Conservation (phyloP, 2,329 filamentous ascomycete species). For the Camillea tinctor region DNA sequence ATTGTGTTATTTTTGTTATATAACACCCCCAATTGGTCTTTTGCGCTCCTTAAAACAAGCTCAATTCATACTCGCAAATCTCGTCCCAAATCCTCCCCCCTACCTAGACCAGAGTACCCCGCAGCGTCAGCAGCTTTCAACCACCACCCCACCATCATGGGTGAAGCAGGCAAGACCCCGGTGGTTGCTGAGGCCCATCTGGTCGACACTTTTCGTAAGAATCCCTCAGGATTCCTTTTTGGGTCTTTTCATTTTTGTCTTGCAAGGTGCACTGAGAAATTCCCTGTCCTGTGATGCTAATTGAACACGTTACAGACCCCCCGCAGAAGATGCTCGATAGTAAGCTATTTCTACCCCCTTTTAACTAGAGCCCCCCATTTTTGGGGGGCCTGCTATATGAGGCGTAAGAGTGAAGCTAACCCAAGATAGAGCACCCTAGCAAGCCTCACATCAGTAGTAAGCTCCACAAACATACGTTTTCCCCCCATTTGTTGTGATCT, state of each 20-base stretch:
- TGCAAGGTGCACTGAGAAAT: neutral
- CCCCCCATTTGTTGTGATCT: neutral
- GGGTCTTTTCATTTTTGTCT: neutral
- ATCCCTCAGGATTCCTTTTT: neutral
- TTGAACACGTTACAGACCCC: slow-evolving; percentile 46
- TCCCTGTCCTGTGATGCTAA: slow-evolving; percentile 20
- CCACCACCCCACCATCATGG: slow-evolving; percentile 39
- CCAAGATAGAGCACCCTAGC: slow-evolving; percentile 60
- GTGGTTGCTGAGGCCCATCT: slow-evolving; percentile 74
- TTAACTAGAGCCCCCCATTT: neutral
- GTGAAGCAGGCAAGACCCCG: slow-evolving; percentile 47
- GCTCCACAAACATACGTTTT: slow-evolving; percentile 28
- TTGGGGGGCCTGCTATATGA: neutral
- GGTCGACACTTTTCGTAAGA: slow-evolving; percentile 71
- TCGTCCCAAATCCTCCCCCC: slow-evolving; percentile 1
- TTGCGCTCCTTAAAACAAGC: neutral
- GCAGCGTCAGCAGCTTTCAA: slow-evolving; percentile 9
- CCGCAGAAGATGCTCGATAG: slow-evolving; percentile 66
- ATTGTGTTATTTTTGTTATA: neutral
- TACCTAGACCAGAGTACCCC: slow-evolving; percentile 8
- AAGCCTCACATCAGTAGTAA: slow-evolving; percentile 66
- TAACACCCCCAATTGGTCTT: neutral
- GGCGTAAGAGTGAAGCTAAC: slow-evolving; percentile 22
- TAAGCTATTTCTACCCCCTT: slow-evolving; percentile 39
- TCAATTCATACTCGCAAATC: neutral